Evolutionary conservation across 495 filamentous ascomycete species (phyloP).

Genomic region (Penicillium cinerascens): DNA sequence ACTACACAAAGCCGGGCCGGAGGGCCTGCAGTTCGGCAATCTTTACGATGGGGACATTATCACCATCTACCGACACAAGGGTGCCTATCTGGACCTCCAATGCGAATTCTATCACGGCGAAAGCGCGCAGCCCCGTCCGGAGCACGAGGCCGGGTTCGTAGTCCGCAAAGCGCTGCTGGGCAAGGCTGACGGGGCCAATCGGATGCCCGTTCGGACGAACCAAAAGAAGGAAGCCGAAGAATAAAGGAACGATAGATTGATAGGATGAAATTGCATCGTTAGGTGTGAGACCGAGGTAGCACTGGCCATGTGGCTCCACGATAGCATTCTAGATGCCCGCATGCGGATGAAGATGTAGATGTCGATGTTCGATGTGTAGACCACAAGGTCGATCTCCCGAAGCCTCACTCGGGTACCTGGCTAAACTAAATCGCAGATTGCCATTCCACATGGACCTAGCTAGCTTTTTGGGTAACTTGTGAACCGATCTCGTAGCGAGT

Average conservation of each 20-base stretch:
- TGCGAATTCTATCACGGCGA: conserved; percentile 55
- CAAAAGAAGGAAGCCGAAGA: conserved; percentile 12
- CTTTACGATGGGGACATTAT: conserved; percentile 72
- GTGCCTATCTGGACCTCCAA: conserved; percentile 45
- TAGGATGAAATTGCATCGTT: conserved; percentile 15
- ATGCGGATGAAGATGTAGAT: conserved; percentile 11
- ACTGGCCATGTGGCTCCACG: conserved; percentile 12
- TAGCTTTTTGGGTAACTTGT: too few relatives aligned
- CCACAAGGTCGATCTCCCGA: conserved; percentile 8
- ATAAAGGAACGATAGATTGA: conserved; percentile 11
- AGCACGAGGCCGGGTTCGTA: conserved; percentile 38
- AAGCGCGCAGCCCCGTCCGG: conserved; percentile 44
- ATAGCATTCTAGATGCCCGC: conserved; percentile 15
- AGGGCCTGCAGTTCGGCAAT: conserved; percentile 58
- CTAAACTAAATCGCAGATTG: background rate
- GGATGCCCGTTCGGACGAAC: conserved; percentile 18
- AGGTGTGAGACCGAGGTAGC: conserved; percentile 10
- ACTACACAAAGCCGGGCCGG: conserved; percentile 46
- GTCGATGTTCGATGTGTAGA: background rate
- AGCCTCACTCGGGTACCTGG: background rate
- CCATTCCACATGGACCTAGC: too few relatives aligned
- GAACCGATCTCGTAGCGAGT: too few relatives aligned
- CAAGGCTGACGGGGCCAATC: conserved; percentile 28
- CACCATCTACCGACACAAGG: conserved; percentile 51
- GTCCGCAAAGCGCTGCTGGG: conserved; percentile 33